A percentile compares a stretch with the other conserved stretches of the same genome.
Evolutionary conservation across 306 rosid species (phyloP).

Genomic region (Quercus aquifolioides): DNA sequence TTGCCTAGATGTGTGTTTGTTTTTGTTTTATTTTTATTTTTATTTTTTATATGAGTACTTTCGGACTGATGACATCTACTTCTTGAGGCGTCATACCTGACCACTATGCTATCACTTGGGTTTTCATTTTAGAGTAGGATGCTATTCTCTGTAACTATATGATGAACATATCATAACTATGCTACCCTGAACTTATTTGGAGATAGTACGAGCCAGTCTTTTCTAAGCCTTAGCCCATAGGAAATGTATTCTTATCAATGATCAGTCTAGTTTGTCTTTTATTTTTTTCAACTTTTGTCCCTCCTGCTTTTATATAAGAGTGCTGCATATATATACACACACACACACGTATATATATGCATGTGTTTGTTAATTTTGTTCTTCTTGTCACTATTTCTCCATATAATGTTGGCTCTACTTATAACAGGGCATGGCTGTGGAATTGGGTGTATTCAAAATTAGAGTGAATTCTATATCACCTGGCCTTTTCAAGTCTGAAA

Average conservation of each 20-base stretch:
- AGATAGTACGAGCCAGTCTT: not conserved
- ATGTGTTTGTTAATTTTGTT: no score
- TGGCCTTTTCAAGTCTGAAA: conserved; percentile 78
- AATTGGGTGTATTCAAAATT: conserved; percentile 64
- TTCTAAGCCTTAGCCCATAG: not conserved
- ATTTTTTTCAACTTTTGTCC: no score
- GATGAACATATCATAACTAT: not conserved
- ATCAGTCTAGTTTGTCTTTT: not conserved
- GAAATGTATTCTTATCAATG: not conserved
- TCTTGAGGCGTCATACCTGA: not conserved
- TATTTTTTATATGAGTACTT: no score
- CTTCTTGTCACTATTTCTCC: no score
- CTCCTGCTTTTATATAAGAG: no score
- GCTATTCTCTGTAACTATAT: not conserved
- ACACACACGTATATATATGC: no score
- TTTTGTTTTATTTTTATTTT: not conserved
- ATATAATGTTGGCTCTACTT: not conserved
- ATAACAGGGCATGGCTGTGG: conserved; percentile 75
- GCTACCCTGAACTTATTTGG: not conserved
- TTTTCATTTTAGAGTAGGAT: not conserved
- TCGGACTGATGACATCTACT: not conserved
- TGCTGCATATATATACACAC: no score
- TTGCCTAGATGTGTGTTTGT: not conserved
- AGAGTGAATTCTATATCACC: conserved; percentile 82
- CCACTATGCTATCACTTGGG: not conserved